phyloP scores from a whole-genome alignment of 305 asterid genomes.

The Solanum hybrid region DNA sequence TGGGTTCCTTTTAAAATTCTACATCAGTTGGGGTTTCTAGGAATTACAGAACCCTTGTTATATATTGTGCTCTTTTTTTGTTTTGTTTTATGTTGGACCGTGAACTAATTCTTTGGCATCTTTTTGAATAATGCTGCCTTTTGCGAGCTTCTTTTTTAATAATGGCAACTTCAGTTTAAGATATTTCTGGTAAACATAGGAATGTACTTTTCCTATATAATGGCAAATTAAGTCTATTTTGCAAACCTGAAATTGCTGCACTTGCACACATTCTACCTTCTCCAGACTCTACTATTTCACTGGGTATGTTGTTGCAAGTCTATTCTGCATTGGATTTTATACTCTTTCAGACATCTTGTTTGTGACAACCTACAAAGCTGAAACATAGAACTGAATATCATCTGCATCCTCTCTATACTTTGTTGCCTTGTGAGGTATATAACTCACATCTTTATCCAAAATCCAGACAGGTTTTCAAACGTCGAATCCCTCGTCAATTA shows the following conservation, averaged over 20 bases:
- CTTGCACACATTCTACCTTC: background rate
- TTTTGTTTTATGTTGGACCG: background rate
- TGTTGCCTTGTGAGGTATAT: background rate
- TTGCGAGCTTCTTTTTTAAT: background rate
- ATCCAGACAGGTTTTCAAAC: background rate
- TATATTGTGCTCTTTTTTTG: background rate
- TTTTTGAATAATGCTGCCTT: background rate
- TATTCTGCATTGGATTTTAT: background rate
- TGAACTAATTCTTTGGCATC: conserved; percentile 6
- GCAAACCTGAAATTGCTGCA: background rate
- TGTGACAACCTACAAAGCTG: background rate
- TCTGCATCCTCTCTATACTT: background rate
- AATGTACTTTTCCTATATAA: background rate
- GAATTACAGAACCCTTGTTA: background rate
- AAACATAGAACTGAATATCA: background rate
- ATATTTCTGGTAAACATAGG: background rate
- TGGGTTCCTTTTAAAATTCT: background rate
- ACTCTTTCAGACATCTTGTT: background rate
- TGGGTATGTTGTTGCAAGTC: background rate
- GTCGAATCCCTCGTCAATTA: background rate
- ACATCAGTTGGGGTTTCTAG: conserved; percentile 2
- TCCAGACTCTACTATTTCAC: background rate
- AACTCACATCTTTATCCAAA: background rate
- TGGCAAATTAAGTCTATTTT: background rate
- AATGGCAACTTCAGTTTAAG: background rate